phyloP scores from a whole-genome alignment of 805 yeast species.

The Wickerhamiella brachini region DNA sequence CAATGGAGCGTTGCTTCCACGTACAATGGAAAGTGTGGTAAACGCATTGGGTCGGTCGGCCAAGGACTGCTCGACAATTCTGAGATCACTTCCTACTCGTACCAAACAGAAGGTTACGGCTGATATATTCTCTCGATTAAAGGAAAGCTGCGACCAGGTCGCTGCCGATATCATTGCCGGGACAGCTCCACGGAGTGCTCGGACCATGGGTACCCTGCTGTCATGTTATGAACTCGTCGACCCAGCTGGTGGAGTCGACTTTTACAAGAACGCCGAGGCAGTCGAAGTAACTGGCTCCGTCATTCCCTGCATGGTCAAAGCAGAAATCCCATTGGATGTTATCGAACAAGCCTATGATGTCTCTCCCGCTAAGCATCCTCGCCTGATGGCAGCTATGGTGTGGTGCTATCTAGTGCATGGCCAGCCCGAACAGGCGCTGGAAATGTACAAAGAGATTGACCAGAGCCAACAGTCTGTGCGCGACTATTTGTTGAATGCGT shows the following conservation, averaged over 20 bases:
- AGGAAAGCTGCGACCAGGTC: constrained; percentile 7
- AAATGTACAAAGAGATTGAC: constrained; percentile 1
- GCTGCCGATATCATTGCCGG: constrained; percentile 5
- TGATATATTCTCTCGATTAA: constrained; percentile 4
- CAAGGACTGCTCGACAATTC: constrained; percentile 10
- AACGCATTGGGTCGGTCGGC: constrained; percentile 14
- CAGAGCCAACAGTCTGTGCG: background rate
- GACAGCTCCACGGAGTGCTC: constrained; percentile 1
- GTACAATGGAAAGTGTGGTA: constrained; percentile 4
- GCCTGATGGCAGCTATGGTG: constrained; percentile 6
- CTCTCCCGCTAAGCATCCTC: constrained; percentile 2
- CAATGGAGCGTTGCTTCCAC: constrained; percentile 1
- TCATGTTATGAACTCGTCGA: constrained; percentile 12
- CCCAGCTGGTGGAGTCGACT: constrained; percentile 13
- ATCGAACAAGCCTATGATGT: constrained; percentile 7
- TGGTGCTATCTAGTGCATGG: constrained; percentile 7
- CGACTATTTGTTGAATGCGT: constrained; percentile 10
- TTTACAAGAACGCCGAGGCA: constrained; percentile 5
- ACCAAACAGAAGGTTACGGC: constrained; percentile 3
- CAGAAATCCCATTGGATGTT: constrained; percentile 7
- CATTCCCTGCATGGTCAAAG: constrained; percentile 16
- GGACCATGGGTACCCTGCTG: constrained; percentile 8
- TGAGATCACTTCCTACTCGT: constrained; percentile 8
- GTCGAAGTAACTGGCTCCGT: constrained; percentile 10
- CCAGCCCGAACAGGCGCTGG: constrained; percentile 11